Evolutionary conservation across 2,329 filamentous ascomycete species (phyloP), one percentile per base, ranked within the genome.

Genomic region (Bipolaris sorokiniana): DNA sequence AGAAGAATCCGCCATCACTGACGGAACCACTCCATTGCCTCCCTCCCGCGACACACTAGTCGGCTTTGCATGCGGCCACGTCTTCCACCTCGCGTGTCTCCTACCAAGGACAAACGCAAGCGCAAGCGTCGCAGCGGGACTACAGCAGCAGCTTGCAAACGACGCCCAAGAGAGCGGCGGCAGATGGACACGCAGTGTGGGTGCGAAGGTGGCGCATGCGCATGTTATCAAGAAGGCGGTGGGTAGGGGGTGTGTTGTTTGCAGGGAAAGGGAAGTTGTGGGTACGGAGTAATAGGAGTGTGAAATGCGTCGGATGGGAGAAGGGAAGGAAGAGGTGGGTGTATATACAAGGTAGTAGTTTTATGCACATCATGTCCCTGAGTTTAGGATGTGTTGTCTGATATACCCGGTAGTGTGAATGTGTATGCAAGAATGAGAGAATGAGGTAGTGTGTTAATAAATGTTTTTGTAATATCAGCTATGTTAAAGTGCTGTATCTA

Each of bases 191-290:
- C 82, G 88, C 54, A 91, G 89, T 51, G 87, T 98, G 6, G 90
- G 91, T 5, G 72, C 67, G 7, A 76, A 76, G 55, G 72, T 76
- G 5, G 70, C 72, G 44, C 72, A 76, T 90, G 57, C 98, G 82
- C n/a, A 97, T 91, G 67, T 97, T 88, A n/a, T 88, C 85, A 55
- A 88, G 90, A 72, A 97, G 90, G 77, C 92, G 94, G 86, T 82
- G 7, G 80, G 80, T 45, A 78, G 63, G n/a, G 69, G 73, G 0
- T 73, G 72, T 61, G 71, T 81, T n/a, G 67, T 75, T 28, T 74
- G 69, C 58, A 62, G 68, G 13, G 71, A 68, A 55, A 59, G 65
- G 48, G 56, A 78, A 71, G 52, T 67, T 18, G 56, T 63, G 28
- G 51, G 47, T 9, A 63, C 67, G 20, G 61, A 64, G 37, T 61